phyloP scores from a whole-genome alignment of 495 filamentous ascomycete genomes.

The Penicillium taxi region DNA sequence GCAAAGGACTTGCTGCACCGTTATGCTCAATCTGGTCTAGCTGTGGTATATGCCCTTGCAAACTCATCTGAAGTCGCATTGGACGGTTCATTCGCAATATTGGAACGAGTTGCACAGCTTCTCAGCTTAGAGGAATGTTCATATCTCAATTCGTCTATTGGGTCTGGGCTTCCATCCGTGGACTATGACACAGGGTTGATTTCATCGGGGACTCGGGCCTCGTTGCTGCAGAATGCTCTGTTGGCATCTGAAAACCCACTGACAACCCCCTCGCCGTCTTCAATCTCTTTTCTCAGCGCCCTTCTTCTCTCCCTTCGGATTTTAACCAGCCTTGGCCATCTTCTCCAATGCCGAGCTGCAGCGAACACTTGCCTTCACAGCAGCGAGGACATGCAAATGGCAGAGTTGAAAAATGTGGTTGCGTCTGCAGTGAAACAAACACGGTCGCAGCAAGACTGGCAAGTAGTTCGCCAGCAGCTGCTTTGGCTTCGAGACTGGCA shows the following conservation, averaged over 20 bases:
- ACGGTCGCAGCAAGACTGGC: constrained; percentile 63
- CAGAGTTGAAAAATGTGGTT: constrained; percentile 56
- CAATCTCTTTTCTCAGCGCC: constrained; percentile 57
- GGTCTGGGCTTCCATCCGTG: constrained; percentile 21
- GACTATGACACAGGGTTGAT: constrained; percentile 31
- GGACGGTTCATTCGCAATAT: constrained; percentile 53
- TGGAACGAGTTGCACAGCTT: constrained; percentile 52
- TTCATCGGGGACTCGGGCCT: constrained; percentile 36
- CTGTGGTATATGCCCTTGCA: constrained; percentile 61
- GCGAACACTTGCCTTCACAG: constrained; percentile 37
- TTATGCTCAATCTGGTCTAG: constrained; percentile 68
- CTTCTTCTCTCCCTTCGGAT: constrained; percentile 61
- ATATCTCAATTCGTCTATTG: constrained; percentile 26
- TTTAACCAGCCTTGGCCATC: constrained; percentile 51
- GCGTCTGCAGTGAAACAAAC: constrained; percentile 42
- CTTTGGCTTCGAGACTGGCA: constrained; percentile 83
- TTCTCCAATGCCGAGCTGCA: constrained; percentile 48
- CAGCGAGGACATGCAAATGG: constrained; percentile 55
- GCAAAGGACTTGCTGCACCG: constrained; percentile 45
- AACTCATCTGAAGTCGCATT: constrained; percentile 52
- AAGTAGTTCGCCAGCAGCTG: constrained; percentile 53
- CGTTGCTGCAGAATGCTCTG: constrained; percentile 48
- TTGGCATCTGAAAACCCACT: constrained; percentile 56
- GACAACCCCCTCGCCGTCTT: constrained; percentile 53
- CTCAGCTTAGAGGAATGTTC: constrained; percentile 48